Percentiles rank a stretch among this genome's conserved stretches.
Evolutionary conservation across 2,329 filamentous ascomycete genomes (phyloP).

Genomic region (Pyrenophora teres): DNA sequence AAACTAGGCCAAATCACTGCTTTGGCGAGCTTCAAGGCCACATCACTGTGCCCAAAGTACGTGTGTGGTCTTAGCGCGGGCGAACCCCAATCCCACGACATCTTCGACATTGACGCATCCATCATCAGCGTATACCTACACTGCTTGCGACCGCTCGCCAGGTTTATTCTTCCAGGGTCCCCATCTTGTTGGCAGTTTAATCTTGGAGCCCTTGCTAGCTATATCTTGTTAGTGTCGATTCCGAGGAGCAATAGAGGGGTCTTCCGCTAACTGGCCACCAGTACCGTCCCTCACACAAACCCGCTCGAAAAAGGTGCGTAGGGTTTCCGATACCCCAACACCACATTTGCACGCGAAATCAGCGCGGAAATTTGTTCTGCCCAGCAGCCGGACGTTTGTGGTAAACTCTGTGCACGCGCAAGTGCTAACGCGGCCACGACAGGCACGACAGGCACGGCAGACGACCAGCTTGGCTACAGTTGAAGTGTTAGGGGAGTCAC

Average conservation of each 20-base stretch:
- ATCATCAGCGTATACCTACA: conserved; percentile 15
- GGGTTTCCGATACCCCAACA: conserved; percentile 18
- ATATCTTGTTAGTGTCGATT: conserved; percentile 32
- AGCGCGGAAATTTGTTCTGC: neutral
- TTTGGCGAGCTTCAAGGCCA: conserved; percentile 39
- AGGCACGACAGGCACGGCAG: conserved; percentile 22
- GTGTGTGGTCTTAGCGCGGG: conserved; percentile 40
- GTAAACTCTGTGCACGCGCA: conserved; percentile 1
- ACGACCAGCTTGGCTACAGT: conserved; percentile 9
- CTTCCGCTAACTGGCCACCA: conserved; percentile 42
- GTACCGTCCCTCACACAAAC: conserved; percentile 34
- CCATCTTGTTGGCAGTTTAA: conserved; percentile 14
- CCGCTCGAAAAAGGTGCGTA: conserved; percentile 41
- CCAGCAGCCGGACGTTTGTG: neutral
- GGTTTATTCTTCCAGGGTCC: conserved; percentile 7
- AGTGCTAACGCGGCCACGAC: conserved; percentile 25
- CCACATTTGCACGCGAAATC: neutral
- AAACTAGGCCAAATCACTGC: conserved; percentile 19
- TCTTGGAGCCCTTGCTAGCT: conserved; percentile 14
- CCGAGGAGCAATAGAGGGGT: conserved; percentile 35
- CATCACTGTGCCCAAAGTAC: conserved; percentile 37
- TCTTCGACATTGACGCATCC: conserved; percentile 32
- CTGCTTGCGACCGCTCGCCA: conserved; percentile 15
- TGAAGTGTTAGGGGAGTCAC: conserved; percentile 18
- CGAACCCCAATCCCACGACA: conserved; percentile 32